Evolutionary conservation across 1,139 yeast species (phyloP).

Genomic region (Zygoascus sp.): DNA sequence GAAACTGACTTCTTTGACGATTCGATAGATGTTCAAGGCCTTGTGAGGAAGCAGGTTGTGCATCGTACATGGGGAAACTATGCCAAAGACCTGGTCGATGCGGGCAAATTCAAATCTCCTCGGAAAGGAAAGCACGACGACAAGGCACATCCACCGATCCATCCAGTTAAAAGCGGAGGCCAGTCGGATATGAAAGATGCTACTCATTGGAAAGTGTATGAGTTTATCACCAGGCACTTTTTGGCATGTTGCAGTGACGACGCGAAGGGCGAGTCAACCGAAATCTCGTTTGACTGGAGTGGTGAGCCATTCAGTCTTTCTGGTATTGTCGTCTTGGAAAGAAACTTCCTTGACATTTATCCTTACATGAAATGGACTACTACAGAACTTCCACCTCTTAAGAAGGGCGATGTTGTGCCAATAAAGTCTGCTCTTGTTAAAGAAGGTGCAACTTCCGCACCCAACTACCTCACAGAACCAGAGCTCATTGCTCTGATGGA

Average conservation of each 20-base stretch:
- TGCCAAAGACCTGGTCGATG: conserved; percentile 35
- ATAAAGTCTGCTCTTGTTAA: conserved; percentile 55
- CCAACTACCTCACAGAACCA: conserved; percentile 80
- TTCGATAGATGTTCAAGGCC: conserved; percentile 59
- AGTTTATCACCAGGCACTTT: conserved; percentile 79
- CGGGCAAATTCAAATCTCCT: conserved; percentile 52
- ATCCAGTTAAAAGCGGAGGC: conserved; percentile 57
- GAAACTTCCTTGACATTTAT: conserved; percentile 76
- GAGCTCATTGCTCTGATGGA: conserved; percentile 94
- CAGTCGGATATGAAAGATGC: conserved; percentile 40
- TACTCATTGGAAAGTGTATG: conserved; percentile 68
- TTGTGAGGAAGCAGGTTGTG: conserved; percentile 57
- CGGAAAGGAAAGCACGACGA: conserved; percentile 82
- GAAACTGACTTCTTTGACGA: conserved; percentile 87
- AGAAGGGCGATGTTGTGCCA: conserved; percentile 51
- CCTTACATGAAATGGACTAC: conserved; percentile 76
- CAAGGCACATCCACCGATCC: conserved; percentile 98
- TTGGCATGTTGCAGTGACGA: conserved; percentile 90
- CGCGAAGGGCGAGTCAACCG: conserved; percentile 72
- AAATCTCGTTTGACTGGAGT: conserved; percentile 69
- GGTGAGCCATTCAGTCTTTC: conserved; percentile 63
- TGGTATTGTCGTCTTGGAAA: conserved; percentile 68
- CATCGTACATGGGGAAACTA: conserved; percentile 47
- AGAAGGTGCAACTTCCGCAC: conserved; percentile 77
- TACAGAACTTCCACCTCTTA: conserved; percentile 61